Conservation (phyloP, 1,284 basidiomycete genomes). For the Fomitopsis pinicola region DNA sequence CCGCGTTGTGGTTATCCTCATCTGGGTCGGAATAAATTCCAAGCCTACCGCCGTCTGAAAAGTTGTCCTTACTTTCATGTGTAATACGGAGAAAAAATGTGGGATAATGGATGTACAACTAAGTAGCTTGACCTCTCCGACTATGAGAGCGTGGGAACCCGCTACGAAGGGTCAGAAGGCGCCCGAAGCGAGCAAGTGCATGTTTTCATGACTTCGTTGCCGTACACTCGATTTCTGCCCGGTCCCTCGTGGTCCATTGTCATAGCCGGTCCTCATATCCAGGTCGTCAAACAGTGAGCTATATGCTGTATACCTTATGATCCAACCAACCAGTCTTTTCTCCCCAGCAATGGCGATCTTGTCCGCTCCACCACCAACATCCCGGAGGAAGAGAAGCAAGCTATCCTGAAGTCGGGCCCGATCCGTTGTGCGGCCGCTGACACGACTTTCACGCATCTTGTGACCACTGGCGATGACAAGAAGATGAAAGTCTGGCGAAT, state of each 20-base stretch:
- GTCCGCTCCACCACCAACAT: constrained; percentile 39
- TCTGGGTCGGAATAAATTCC: too few species aligned
- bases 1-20: too few species aligned
- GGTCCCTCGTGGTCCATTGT: constrained; percentile 33
- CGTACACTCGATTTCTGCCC: constrained; percentile 44
- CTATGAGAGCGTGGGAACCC: too few species aligned
- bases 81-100: too few species aligned
- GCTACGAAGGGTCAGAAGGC: too few species aligned
- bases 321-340: constrained; percentile 11
- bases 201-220: constrained; percentile 25
- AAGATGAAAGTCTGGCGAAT: constrained; percentile 70
- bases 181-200: too few species aligned
- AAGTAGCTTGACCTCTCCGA: too few species aligned
- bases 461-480: constrained; percentile 79
- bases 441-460: constrained; percentile 43
- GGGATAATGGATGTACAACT: too few species aligned
- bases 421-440: constrained; percentile 61
- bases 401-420: constrained; percentile 45
- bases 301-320: not conserved
- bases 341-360: constrained; percentile 50
- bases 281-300: constrained; percentile 49
- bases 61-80: too few species aligned
- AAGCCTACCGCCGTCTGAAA: too few species aligned
- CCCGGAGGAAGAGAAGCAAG: constrained; percentile 29
- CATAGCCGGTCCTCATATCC: constrained; percentile 57